Evolutionary conservation across 768 basidiomycete genomes (phyloP), one percentile per base, ranked within the genome.

Genomic region (Lyophyllum decastes): DNA sequence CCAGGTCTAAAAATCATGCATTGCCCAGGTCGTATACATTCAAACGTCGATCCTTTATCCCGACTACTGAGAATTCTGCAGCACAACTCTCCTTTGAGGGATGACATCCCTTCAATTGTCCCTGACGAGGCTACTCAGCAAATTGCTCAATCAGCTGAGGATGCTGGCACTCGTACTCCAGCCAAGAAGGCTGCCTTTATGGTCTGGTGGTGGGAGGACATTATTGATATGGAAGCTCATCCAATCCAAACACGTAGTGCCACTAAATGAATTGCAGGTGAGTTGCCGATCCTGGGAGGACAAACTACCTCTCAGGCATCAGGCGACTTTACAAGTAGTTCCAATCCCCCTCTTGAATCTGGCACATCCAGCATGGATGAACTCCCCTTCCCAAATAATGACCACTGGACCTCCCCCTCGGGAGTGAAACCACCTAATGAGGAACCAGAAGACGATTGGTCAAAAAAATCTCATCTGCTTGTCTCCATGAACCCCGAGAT

Each of bases 1-100:
- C 73, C 69, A 0, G 57, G 58, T 0, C 55, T 76, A 0, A 61
- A 64, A 41, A 73, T 76, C n/a, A 60, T 72, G 0, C 75, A 75
- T 45, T 47, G 72, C 10, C 59, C 72, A 0, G 75, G 75, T 0
- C 17, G 67, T 21, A 57, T 73, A 1, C 75, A 76, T 44, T 73
- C 70, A 0, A 76, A 76, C 50, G 67, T 70, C 0, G 67, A 70
- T 47, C 68, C 68, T 0, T 43, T 70, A 0, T 68, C 68, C 0
- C 22, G 64, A n/a, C 35, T 66, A 43, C 57, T 52, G 0, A 43
- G 63, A n/a, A 35, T 62, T 27, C 66, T 61, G 7, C 58, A 54
- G 33, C 63, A 65, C 27, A 48, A 59, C 12, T 55, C 61, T 22
- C 64, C 67, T 14, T 17, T 34, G 10, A 19, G 53, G 2, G 61